Evolutionary conservation across 2,329 filamentous ascomycete species (phyloP), one percentile per base, ranked within the genome.

Genomic region (Colletotrichum magnum): DNA sequence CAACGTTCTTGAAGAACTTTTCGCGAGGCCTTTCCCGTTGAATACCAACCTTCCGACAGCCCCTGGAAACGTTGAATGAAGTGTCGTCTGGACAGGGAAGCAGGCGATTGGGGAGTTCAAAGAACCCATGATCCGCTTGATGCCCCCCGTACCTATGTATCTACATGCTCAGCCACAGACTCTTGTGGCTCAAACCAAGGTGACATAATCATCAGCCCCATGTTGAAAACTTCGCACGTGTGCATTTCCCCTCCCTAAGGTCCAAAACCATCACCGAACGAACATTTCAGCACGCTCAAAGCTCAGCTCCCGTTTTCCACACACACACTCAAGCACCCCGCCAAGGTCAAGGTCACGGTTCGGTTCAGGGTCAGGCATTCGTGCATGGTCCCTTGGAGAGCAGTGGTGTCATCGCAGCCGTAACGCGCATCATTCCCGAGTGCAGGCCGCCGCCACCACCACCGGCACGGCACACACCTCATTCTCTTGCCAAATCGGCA

Each of bases 241-340:
- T 73, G 74, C 70, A 76, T 71, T 73, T 75, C 72, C 72, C 74
- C 70, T 76, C 74, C 73, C 74, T 69, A 70, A 70, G 67, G 60
- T 71, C 65, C 63, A 72, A 65, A 63, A 70, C 62, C 71, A 72
- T 72, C 75, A 73, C 47, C 71, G 64, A 72, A 73, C 71, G 72
- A 71, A 74, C 67, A 72, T 75, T 73, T 75, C 72, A 75, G 75
- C 63, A 75, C 74, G 75, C 68, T 68, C 57, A 47, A 61, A 36
- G 32, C 32, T 36, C 32, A 36, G 32, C 32, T 36, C 32, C 32
- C 32, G 32, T 36, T 36, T 36, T 36, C 32, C 32, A 36, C 32
- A 10, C 32, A 36, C 32, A 10, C 32, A 36, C 32, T 47, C 54
- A 43, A 43, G 51, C 57, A 61, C 63, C 57, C 63, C 58, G 53